These are phyloP conservation scores for Leccinum aurantiacum DNA, from an alignment of 768 basidiomycete genomes.

Conservation along the genomic window DNA sequence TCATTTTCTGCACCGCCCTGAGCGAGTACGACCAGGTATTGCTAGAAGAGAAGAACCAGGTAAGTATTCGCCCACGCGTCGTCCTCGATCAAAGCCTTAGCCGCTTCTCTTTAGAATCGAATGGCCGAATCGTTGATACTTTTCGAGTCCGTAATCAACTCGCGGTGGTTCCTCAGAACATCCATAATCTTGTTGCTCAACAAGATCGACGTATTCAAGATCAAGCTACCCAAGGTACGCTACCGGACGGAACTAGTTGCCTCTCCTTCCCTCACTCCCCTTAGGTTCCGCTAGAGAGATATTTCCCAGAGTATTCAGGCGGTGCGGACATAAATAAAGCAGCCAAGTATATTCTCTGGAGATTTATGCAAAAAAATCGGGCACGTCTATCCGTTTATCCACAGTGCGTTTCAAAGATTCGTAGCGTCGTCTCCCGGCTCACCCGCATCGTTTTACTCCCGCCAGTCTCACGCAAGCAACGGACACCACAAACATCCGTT, in stretches of 20 bases:
- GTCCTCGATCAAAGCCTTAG: neutral
- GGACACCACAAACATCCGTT: constrained; percentile 77
- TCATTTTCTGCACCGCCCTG: constrained; percentile 76
- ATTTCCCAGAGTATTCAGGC: constrained; percentile 88
- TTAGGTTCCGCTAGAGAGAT: constrained; percentile 71
- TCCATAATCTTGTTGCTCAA: constrained; percentile 69
- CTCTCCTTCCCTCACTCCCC: neutral
- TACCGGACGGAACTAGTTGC: accelerated
- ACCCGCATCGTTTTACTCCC: neutral
- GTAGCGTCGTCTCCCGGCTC: neutral
- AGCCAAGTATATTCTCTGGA: constrained; percentile 92
- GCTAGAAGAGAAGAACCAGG: constrained; percentile 52
- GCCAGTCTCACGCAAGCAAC: constrained; percentile 81
- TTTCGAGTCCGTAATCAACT: constrained; percentile 79
- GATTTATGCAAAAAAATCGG: constrained; percentile 90
- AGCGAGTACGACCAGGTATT: constrained; percentile 76
- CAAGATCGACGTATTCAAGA: constrained; percentile 78
- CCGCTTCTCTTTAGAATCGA: constrained; percentile 52
- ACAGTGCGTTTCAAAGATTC: constrained; percentile 54
- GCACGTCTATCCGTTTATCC: constrained; percentile 87
- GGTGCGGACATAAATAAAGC: constrained; percentile 91
- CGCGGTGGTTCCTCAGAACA: constrained; percentile 70
- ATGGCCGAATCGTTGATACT: constrained; percentile 74
- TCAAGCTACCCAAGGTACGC: constrained; percentile 57
- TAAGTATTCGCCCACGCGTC: neutral